phyloP scores from a whole-genome alignment of 148 eudicot genomes.

The Nepenthes mirabilis region DNA sequence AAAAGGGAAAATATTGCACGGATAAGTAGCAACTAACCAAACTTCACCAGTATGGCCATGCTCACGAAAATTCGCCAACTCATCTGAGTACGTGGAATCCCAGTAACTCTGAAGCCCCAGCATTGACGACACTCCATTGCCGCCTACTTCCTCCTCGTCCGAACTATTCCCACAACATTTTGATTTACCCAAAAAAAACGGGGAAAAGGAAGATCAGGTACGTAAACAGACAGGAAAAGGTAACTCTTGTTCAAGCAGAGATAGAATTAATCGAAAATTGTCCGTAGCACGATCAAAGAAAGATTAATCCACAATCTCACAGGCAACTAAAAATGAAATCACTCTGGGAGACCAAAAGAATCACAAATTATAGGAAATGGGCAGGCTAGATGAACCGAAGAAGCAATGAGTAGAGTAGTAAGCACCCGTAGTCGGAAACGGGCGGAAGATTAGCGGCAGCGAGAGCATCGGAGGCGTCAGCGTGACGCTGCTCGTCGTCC shows the following conservation, averaged over 20 bases:
- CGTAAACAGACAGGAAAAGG: not conserved
- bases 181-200: constrained; percentile 1
- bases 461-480: constrained; percentile 93
- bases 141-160: constrained; percentile 88
- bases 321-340: too few relatives aligned
- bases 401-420: not conserved
- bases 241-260: too few relatives aligned
- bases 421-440: constrained; percentile 74
- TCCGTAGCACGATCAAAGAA: too few relatives aligned
- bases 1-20: not conserved
- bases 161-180: constrained; percentile 36
- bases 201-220: not conserved
- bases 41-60: constrained; percentile 99
- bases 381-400: too few relatives aligned
- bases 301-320: too few relatives aligned
- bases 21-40: constrained; percentile 39
- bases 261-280: too few relatives aligned
- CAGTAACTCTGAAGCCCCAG: constrained; percentile 98
- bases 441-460: constrained; percentile 53
- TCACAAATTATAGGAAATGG: not conserved
- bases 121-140: constrained; percentile 70
- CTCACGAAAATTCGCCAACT: constrained; percentile 79
- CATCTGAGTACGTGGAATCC: constrained; percentile 81
- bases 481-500: constrained; percentile 95
- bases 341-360: too few relatives aligned